phyloP scores from a whole-genome alignment of 2,329 filamentous ascomycete species.

The Cladorrhinum sp. region DNA sequence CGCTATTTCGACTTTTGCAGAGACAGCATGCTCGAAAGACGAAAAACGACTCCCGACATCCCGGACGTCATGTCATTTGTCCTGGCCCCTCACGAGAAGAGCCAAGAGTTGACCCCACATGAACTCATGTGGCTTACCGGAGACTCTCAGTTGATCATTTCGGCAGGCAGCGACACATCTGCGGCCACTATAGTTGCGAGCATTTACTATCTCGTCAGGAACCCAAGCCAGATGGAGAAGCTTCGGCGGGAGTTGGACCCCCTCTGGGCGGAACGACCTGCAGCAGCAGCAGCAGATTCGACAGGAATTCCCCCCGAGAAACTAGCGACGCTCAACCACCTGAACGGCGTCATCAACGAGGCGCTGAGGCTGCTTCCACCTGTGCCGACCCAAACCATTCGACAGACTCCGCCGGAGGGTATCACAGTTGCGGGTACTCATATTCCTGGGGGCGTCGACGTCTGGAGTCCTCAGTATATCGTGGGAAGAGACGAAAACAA shows the following conservation, averaged over 20 bases:
- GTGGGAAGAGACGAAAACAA: slow-evolving; percentile 1
- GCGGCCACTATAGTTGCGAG: neutral
- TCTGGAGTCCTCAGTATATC: slow-evolving; percentile 1
- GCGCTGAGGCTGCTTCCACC: slow-evolving; percentile 8
- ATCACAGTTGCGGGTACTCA: neutral
- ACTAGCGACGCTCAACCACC: neutral
- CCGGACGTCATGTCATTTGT: neutral
- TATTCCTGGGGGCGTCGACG: neutral
- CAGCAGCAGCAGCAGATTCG: too few relatives aligned
- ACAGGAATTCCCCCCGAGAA: neutral
- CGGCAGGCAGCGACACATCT: slow-evolving; percentile 9
- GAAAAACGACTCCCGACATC: neutral
- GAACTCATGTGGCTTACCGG: slow-evolving; percentile 2
- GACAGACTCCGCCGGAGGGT: slow-evolving; percentile 7
- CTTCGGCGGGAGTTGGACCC: slow-evolving; percentile 7
- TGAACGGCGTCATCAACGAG: slow-evolving; percentile 13
- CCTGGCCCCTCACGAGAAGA: neutral
- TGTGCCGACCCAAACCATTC: slow-evolving; percentile 2
- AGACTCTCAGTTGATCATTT: neutral
- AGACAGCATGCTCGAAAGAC: neutral
- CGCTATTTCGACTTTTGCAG: neutral
- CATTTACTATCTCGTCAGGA: slow-evolving; percentile 9
- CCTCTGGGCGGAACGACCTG: neutral
- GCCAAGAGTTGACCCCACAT: neutral
- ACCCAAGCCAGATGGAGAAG: slow-evolving; percentile 4